A percentile compares a stretch with the other conserved stretches of the same genome.
Evolutionary conservation across 441 rosid species (phyloP).

Genomic region (Cnidoscolus chayamansa): DNA sequence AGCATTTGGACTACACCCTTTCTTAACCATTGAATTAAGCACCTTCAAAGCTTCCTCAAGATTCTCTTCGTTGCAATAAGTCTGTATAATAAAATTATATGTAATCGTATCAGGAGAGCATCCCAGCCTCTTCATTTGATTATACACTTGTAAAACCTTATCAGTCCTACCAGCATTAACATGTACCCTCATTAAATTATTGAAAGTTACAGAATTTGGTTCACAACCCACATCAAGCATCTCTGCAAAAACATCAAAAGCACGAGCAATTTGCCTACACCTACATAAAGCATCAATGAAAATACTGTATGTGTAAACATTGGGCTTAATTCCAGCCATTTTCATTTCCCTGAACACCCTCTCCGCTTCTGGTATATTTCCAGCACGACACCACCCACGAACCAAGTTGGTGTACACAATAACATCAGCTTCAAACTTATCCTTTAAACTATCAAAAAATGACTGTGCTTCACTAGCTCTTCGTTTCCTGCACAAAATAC

Average conservation of each 20-base stretch:
- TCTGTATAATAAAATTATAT: constrained; percentile 65
- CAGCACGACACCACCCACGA: constrained; percentile 84
- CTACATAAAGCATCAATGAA: constrained; percentile 86
- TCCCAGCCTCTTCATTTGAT: constrained; percentile 78
- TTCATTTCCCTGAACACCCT: constrained; percentile 77
- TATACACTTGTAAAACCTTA: constrained; percentile 86
- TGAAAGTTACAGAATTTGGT: constrained; percentile 77
- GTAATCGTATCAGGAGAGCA: constrained; percentile 63
- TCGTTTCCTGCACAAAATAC: constrained; percentile 60
- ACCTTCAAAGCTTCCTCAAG: constrained; percentile 66
- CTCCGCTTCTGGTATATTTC: constrained; percentile 64
- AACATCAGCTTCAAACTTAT: constrained; percentile 68
- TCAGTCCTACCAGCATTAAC: constrained; percentile 80
- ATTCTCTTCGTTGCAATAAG: constrained; percentile 67
- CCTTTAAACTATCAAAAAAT: constrained; percentile 58
- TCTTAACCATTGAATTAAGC: constrained; percentile 58
- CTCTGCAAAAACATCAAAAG: constrained; percentile 80
- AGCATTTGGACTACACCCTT: constrained; percentile 56
- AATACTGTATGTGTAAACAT: constrained; percentile 79
- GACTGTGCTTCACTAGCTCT: constrained; percentile 77
- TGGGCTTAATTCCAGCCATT: constrained; percentile 61
- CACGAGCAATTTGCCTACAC: constrained; percentile 72
- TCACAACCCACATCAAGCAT: constrained; percentile 64
- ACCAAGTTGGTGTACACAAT: constrained; percentile 70
- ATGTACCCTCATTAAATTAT: constrained; percentile 80